These are phyloP conservation scores for Cyclotella distinguenda DNA, from an alignment of 108 stramenopile genomes.

Conservation along the genomic window DNA sequence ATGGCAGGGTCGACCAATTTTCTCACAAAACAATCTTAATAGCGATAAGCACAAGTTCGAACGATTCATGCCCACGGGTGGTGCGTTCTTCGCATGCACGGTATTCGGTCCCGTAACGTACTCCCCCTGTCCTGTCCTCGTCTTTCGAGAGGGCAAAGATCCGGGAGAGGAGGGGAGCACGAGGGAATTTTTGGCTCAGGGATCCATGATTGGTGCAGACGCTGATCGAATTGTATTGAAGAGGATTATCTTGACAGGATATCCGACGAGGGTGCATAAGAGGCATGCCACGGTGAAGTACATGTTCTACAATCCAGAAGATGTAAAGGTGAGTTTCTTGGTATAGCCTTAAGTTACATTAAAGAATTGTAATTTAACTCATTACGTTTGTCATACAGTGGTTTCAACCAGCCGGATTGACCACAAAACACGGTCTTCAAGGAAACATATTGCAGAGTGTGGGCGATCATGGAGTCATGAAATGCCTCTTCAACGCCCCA, in stretches of 20 bases:
- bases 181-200: conserved; percentile 85
- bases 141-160: conserved; percentile 59
- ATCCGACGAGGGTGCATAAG: conserved; percentile 96
- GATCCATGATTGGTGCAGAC: conserved; percentile 91
- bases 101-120: conserved; percentile 96
- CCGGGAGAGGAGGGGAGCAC: conserved; percentile 18
- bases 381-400: conserved; percentile 48
- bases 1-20: conserved; percentile 90
- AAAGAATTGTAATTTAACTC: conserved; percentile 16
- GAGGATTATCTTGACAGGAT: conserved; percentile 95
- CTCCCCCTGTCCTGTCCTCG: conserved; percentile 84
- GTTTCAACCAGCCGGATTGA: conserved; percentile 97
- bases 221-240: conserved; percentile 97
- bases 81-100: conserved; percentile 87
- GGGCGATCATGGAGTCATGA: conserved; percentile 99
- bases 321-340: conserved; percentile 67
- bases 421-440: conserved; percentile 95
- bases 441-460: conserved; percentile 95
- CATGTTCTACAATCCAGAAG: conserved; percentile 98
- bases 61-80: conserved; percentile 88
- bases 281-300: conserved; percentile 95
- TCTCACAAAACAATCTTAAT: conserved; percentile 94
- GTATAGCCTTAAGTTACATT: no score
- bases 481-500: conserved; percentile 94
- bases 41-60: conserved; percentile 99